Conservation (phyloP, 73 alveolate species). For the Paramecium octaurelia region DNA sequence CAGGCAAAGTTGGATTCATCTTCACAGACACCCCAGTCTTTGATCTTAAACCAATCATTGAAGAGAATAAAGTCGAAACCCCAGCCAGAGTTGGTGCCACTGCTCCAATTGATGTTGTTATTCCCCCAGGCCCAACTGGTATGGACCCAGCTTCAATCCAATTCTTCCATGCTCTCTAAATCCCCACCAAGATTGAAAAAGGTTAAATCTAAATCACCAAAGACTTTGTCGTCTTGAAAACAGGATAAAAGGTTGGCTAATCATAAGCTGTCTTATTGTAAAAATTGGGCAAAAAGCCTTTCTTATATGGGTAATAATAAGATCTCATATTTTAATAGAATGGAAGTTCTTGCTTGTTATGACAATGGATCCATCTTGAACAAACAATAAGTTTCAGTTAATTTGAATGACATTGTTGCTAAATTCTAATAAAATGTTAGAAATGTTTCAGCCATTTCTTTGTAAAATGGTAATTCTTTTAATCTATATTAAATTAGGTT, state of each 20-base stretch:
- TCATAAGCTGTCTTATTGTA: conserved; percentile 96
- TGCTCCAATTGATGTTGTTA: conserved; percentile 96
- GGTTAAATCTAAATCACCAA: conserved; percentile 98
- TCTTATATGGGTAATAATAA: conserved; percentile 80
- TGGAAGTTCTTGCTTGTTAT: conserved; percentile 89
- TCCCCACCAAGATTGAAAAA: conserved; percentile 98
- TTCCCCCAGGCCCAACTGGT: conserved; percentile 99
- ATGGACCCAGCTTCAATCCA: conserved; percentile 99
- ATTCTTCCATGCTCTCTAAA: conserved; percentile 97
- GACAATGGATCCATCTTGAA: conserved; percentile 95
- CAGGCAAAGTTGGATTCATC: conserved; percentile 88
- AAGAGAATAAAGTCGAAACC: conserved; percentile 82
- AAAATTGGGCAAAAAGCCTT: conserved; percentile 97
- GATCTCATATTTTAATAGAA: neutral
- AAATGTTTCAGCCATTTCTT: conserved; percentile 87
- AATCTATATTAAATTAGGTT: conserved; percentile 58
- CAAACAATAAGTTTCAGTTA: conserved; percentile 95
- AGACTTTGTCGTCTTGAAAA: conserved; percentile 81
- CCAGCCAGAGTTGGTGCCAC: conserved; percentile 97
- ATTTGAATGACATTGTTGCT: conserved; percentile 81
- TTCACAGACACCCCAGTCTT: conserved; percentile 91
- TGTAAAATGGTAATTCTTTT: conserved; percentile 69
- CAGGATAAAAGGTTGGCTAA: conserved; percentile 91
- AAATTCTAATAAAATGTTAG: conserved; percentile 76
- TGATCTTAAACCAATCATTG: conserved; percentile 84